Percentiles rank a stretch among this genome's conserved stretches.
Evolutionary conservation across 1,284 basidiomycete genomes (phyloP).

Genomic region (Hymenochaete sp.): DNA sequence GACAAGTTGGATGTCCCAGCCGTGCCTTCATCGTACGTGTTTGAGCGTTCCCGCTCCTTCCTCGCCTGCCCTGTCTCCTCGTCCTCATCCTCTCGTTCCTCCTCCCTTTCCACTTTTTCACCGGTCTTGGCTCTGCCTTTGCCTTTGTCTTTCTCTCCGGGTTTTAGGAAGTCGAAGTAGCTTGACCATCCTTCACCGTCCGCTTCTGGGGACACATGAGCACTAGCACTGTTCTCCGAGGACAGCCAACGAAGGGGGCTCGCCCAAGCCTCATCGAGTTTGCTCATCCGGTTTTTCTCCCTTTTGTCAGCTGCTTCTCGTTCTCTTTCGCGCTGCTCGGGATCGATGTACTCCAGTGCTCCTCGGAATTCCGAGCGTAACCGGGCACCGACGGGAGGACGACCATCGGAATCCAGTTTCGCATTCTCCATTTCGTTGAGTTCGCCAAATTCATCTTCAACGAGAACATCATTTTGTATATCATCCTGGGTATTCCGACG

Average conservation of each 20-base stretch:
- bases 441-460: slow-evolving; percentile 1
- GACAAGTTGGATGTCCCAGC: slow-evolving; percentile 16
- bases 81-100: slow-evolving; percentile 3
- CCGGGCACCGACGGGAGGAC: neutral
- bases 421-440: slow-evolving; percentile 3
- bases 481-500: slow-evolving; percentile 22
- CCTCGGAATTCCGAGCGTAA: slow-evolving; percentile 45
- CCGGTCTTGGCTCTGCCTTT: too few relatives aligned
- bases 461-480: slow-evolving; percentile 2
- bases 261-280: slow-evolving; percentile 37
- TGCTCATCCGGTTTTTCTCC: slow-evolving; percentile 46
- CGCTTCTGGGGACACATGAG: slow-evolving; percentile 16
- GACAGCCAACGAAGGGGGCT: slow-evolving; percentile 49
- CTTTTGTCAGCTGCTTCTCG: slow-evolving; percentile 40
- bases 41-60: neutral
- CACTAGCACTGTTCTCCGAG: slow-evolving; percentile 20
- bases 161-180: slow-evolving; percentile 27
- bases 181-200: slow-evolving; percentile 17
- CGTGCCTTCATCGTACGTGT: slow-evolving; percentile 4
- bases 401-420: neutral
- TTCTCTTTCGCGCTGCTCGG: slow-evolving; percentile 33
- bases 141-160: slow-evolving; percentile 19
- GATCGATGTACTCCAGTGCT: slow-evolving; percentile 42
- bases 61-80: slow-evolving; percentile 13
- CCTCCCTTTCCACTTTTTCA: too few relatives aligned